phyloP scores from a whole-genome alignment of 176 grass and related monocot genomes.

The Hordeum vulgare region DNA sequence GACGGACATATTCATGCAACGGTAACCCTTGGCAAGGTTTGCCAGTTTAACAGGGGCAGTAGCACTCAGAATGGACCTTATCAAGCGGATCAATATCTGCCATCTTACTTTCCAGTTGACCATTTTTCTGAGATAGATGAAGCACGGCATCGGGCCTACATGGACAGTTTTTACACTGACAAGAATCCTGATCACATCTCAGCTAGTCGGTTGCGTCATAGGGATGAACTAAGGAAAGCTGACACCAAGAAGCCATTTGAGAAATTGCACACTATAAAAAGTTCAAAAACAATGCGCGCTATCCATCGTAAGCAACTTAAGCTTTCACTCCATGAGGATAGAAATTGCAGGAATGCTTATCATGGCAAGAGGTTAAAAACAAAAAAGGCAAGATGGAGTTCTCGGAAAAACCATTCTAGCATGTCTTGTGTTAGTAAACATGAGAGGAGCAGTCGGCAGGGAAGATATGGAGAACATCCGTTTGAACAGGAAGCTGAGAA shows the following conservation, averaged over 20 bases:
- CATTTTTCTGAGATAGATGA: constrained; percentile 18
- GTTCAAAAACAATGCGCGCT: too few relatives aligned
- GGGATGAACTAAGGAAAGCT: constrained; percentile 5
- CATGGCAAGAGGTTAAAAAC: constrained; percentile 4
- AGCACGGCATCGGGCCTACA: constrained; percentile 12
- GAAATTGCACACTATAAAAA: not conserved
- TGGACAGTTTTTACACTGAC: not conserved
- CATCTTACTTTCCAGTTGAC: not conserved
- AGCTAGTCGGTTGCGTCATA: not conserved
- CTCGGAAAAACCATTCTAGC: not conserved
- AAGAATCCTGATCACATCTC: constrained; percentile 10
- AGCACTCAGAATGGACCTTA: constrained; percentile 3
- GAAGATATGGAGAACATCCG: constrained; percentile 7
- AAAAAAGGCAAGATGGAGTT: not conserved
- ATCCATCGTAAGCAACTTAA: constrained; percentile 12
- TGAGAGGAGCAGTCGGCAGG: not conserved
- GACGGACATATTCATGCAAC: not conserved
- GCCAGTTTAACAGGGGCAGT: not conserved
- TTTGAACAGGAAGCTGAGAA: not conserved
- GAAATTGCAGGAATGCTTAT: constrained; percentile 1
- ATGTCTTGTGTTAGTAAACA: not conserved
- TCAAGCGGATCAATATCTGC: constrained; percentile 4
- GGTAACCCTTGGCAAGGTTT: not conserved
- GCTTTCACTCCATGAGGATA: not conserved
- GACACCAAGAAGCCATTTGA: not conserved